Evolutionary conservation across 2,329 filamentous ascomycete genomes (phyloP).

Genomic region (Nemania diffusa): DNA sequence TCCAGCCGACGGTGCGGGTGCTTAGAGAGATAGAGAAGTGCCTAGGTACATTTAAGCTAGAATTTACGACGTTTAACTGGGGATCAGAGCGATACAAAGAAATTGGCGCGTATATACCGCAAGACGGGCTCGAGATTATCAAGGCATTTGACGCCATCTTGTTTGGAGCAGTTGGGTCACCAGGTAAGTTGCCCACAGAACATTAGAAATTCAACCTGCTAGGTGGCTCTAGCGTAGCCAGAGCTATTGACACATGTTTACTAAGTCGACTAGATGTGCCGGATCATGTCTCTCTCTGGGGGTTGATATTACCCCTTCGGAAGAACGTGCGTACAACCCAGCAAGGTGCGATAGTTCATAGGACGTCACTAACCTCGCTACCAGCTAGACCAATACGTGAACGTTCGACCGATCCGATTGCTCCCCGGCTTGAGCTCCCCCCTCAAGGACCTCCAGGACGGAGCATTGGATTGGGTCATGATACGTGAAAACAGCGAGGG

Average conservation of each 20-base stretch:
- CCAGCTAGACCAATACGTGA: background rate
- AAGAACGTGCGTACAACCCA: background rate
- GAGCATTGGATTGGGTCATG: background rate
- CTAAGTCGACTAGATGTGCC: background rate
- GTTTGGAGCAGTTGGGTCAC: conserved; percentile 3
- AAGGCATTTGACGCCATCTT: background rate
- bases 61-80: background rate
- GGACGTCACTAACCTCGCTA: background rate
- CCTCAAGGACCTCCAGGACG: background rate
- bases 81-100: background rate
- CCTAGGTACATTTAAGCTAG: background rate
- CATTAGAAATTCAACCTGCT: background rate
- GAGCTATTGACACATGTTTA: background rate
- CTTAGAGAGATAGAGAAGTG: background rate
- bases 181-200: background rate
- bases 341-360: background rate
- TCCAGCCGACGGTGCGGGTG: background rate
- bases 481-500: conserved; percentile 6
- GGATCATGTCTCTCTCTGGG: background rate
- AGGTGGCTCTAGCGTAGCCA: background rate
- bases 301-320: background rate
- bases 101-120: background rate
- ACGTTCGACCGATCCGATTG: background rate
- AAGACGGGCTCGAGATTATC: background rate
- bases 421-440: background rate